These are phyloP conservation scores for Tagetes patula DNA, from an alignment of 129 eudicot species.

Conservation along the genomic window DNA sequence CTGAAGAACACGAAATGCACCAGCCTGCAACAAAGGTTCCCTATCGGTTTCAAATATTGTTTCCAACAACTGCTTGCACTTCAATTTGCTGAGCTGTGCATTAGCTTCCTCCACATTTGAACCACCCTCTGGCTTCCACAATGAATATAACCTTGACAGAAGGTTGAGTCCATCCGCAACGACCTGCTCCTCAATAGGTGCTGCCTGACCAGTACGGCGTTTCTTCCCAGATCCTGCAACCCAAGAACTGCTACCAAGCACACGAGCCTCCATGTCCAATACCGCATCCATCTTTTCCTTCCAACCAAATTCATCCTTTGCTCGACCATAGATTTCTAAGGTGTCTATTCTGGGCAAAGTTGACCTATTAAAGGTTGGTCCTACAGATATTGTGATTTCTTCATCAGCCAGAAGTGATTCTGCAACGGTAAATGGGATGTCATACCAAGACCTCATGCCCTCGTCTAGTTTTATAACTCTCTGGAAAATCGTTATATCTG, in stretches of 20 bases:
- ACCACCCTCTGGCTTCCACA: slow-evolving; percentile 56
- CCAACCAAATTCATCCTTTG: slow-evolving; percentile 99
- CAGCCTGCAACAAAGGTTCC: slow-evolving; percentile 83
- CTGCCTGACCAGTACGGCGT: slow-evolving; percentile 53
- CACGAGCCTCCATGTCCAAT: slow-evolving; percentile 95
- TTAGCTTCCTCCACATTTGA: slow-evolving; percentile 57
- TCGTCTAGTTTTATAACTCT: slow-evolving; percentile 87
- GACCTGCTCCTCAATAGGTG: slow-evolving; percentile 84
- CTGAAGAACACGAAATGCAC: slow-evolving; percentile 87
- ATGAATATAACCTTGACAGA: slow-evolving; percentile 57
- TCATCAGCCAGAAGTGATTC: slow-evolving; percentile 98
- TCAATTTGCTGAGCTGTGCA: slow-evolving; percentile 50
- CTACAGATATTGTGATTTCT: slow-evolving; percentile 68
- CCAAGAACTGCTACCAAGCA: slow-evolving; percentile 71
- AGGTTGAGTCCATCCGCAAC: slow-evolving; percentile 96
- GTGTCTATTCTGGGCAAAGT: slow-evolving; percentile 84
- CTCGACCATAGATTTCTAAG: slow-evolving; percentile 89
- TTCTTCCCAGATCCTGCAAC: slow-evolving; percentile 71
- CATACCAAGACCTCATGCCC: slow-evolving; percentile 99
- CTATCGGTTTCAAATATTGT: slow-evolving; percentile 82
- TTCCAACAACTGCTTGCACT: slow-evolving; percentile 76
- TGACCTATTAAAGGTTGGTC: slow-evolving; percentile 78
- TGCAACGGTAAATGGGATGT: slow-evolving; percentile 94
- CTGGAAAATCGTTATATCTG: slow-evolving; percentile 90
- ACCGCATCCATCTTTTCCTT: slow-evolving; percentile 98